Conservation (phyloP, 169 alveolate genomes). For the Plasmodium gonderi region DNA sequence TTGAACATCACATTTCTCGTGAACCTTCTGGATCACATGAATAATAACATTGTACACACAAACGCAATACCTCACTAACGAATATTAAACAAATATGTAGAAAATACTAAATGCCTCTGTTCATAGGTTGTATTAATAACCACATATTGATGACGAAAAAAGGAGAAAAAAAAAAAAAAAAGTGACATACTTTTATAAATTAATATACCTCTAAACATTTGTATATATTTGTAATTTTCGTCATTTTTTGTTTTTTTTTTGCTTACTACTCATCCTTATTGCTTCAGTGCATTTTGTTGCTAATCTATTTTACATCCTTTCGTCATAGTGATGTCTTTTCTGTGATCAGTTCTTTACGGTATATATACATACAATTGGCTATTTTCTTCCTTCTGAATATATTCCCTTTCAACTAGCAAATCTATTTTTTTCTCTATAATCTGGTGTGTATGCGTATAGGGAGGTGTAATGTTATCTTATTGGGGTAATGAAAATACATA, state of each 20-base stretch:
- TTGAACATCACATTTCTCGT: too few relatives aligned
- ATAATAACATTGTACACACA: background rate
- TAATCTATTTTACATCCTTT: background rate
- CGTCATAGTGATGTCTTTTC: background rate
- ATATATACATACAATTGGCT: conserved; percentile 65
- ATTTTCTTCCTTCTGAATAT: conserved; percentile 71
- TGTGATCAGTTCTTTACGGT: conserved; percentile 6
- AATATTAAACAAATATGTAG: background rate
- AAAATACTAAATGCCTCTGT: background rate
- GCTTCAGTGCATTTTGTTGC: background rate
- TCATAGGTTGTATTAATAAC: background rate
- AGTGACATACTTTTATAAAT: too few relatives aligned
- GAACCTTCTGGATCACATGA: too few relatives aligned
- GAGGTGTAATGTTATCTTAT: background rate
- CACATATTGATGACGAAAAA: background rate
- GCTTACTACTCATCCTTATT: background rate
- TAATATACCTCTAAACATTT: too few relatives aligned
- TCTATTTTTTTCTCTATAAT: conserved; percentile 65
- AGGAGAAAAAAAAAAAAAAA: background rate
- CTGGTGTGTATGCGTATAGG: too few relatives aligned
- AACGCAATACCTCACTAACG: background rate
- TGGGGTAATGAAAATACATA: background rate
- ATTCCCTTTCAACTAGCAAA: conserved; percentile 64
- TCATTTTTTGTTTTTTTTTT: too few relatives aligned
- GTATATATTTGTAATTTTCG: too few relatives aligned